Conservation (phyloP, 495 filamentous ascomycete species). For the Acidiella bohemica region DNA sequence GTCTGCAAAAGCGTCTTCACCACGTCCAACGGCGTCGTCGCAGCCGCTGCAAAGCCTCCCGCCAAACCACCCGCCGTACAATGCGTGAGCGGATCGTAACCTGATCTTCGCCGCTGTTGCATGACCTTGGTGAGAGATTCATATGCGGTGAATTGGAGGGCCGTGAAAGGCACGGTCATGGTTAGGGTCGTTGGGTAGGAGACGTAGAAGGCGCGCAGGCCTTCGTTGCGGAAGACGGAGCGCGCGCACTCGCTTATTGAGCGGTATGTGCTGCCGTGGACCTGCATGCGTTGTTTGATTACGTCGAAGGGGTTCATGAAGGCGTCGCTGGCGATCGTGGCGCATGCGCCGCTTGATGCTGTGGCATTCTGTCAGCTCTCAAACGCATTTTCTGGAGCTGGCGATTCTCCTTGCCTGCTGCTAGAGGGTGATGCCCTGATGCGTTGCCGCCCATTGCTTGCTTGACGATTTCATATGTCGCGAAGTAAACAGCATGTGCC, state of each 20-base stretch:
- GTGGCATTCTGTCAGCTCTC: slow-evolving; percentile 6
- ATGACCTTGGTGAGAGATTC: slow-evolving; percentile 88
- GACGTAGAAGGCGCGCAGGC: slow-evolving; percentile 86
- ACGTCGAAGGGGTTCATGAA: slow-evolving; percentile 99
- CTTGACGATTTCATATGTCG: slow-evolving; percentile 94
- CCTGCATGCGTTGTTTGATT: slow-evolving; percentile 99
- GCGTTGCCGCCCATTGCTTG: slow-evolving; percentile 87
- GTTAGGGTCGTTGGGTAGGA: slow-evolving; percentile 96
- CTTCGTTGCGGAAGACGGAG: slow-evolving; percentile 76
- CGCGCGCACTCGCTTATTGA: slow-evolving; percentile 72
- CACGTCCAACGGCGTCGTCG: slow-evolving; percentile 93
- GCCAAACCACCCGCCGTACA: slow-evolving; percentile 83
- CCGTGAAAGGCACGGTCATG: slow-evolving; percentile 98
- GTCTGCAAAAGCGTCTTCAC: slow-evolving; percentile 97
- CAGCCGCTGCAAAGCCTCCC: slow-evolving; percentile 79
- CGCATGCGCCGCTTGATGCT: slow-evolving; percentile 85
- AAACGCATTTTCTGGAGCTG: background rate
- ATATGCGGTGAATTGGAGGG: slow-evolving; percentile 91
- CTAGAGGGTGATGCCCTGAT: slow-evolving; percentile 80
- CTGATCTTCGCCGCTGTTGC: slow-evolving; percentile 16
- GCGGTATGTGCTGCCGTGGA: slow-evolving; percentile 84
- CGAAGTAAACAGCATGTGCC: slow-evolving; percentile 95
- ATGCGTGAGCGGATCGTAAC: slow-evolving; percentile 84
- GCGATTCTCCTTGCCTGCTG: slow-evolving; percentile 54
- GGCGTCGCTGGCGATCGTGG: slow-evolving; percentile 92